Percentiles rank a stretch among this genome's conserved stretches.
phyloP scores from a whole-genome alignment of 148 eudicot genomes.

The Cornus controversa region DNA sequence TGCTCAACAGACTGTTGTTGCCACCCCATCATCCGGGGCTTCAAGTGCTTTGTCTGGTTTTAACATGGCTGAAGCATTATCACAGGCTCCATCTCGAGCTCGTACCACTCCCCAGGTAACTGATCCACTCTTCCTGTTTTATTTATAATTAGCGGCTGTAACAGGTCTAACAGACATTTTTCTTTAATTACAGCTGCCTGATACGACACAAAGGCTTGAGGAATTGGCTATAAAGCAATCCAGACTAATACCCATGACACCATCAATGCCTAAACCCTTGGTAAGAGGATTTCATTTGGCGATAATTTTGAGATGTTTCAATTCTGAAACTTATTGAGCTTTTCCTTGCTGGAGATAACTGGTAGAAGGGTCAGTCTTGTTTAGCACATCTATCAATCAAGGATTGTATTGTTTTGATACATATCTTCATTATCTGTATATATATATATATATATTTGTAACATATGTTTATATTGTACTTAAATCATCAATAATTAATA shows the following conservation, averaged over 20 bases:
- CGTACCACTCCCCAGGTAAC: constrained; percentile 60
- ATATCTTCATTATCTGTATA: not conserved
- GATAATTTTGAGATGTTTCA: not conserved
- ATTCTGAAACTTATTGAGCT: not conserved
- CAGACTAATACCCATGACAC: constrained; percentile 80
- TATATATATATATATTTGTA: too few relatives aligned
- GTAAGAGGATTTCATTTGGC: constrained; percentile 31
- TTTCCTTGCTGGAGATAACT: not conserved
- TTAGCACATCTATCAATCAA: too few relatives aligned
- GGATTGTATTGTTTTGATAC: too few relatives aligned
- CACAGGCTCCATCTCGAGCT: constrained; percentile 68
- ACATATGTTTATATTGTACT: too few relatives aligned
- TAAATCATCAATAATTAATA: too few relatives aligned
- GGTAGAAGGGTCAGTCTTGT: too few relatives aligned
- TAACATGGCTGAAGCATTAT: constrained; percentile 84
- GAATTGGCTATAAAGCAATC: constrained; percentile 79
- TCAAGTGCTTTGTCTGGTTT: constrained; percentile 44
- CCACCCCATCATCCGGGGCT: constrained; percentile 30
- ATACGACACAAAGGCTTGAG: constrained; percentile 67
- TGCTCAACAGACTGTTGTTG: constrained; percentile 2
- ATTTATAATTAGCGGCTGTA: not conserved
- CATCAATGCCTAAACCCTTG: constrained; percentile 60
- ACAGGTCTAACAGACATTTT: not conserved
- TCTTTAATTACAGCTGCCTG: constrained; percentile 40
- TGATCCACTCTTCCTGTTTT: not conserved